Evolutionary conservation across 2,329 filamentous ascomycete species (phyloP), one percentile per base, ranked within the genome.

Genomic region (Boeremia exigua): DNA sequence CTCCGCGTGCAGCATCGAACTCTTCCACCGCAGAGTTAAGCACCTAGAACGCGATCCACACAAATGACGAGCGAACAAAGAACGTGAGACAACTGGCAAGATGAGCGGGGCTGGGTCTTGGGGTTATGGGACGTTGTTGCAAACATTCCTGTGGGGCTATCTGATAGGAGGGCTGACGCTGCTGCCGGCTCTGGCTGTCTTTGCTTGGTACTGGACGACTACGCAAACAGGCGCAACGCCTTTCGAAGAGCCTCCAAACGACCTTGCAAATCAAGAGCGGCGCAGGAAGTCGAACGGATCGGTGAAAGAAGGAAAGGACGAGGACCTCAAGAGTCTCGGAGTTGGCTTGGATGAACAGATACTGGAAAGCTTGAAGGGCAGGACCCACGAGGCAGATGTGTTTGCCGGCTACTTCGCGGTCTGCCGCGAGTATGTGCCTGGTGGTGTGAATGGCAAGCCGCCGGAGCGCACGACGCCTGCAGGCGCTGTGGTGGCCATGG

Each of bases 371-470:
- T 47, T 69, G 25, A 69, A 69, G 48, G 58, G 54, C 14, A 59
- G 59, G 42, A 56, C 82, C 17, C 82, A 87, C 61, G 88, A 92
- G 55, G 82, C 86, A 30, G 91, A 96, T 70, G 90, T 92, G 36
- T 91, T 92, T 2, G 90, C 92, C 8, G 93, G 92, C 15, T 97
- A 96, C 78, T 97, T 97, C 75, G 91, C 92, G n/a, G 92, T 97
- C 14, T 96, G 91, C 72, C 86, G 93, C 72, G 92, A 96, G 78
- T 97, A 95, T 77, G 90, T 91, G 0, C 91, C 93, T 37, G 92
- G 92, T 72, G 93, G 92, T 37, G 88, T 96, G 75, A 96, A 96
- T 79, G 91, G 92, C 57, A 96, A 94, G 77, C 92, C 93, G 6
- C 92, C 94, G 55, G 93, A 96, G 78, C 86, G 92, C 57, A 86